Conservation (phyloP, 73 alveolate species). For the Symbiodinium pilosum region DNA sequence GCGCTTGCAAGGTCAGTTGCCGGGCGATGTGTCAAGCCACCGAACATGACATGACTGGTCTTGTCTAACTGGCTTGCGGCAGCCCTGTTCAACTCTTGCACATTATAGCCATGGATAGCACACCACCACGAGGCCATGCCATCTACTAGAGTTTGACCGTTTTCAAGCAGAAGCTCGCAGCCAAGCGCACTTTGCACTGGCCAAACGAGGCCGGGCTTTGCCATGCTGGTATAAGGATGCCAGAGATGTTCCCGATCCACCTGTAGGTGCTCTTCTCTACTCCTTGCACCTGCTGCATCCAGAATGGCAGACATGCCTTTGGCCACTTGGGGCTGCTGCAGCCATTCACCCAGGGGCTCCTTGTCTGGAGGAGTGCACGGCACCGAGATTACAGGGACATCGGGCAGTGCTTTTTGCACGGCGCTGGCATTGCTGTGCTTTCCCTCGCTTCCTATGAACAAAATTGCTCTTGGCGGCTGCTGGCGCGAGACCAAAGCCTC, state of each 20-base stretch:
- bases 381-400: constrained; percentile 14
- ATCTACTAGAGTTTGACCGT: constrained; percentile 50
- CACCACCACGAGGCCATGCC: constrained; percentile 95
- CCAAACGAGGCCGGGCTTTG: constrained; percentile 72
- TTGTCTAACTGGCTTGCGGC: constrained; percentile 33
- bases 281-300: background rate
- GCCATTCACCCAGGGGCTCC: constrained; percentile 39
- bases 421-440: constrained; percentile 47
- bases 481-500: constrained; percentile 28
- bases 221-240: constrained; percentile 55
- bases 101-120: constrained; percentile 86
- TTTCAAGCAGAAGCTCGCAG: constrained; percentile 23
- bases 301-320: constrained; percentile 2
- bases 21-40: constrained; percentile 76
- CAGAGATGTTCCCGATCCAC: constrained; percentile 54
- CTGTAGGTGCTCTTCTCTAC: background rate
- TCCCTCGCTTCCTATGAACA: constrained; percentile 19
- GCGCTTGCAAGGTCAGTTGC: constrained; percentile 32
- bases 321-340: background rate
- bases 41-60: constrained; percentile 75
- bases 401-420: constrained; percentile 30
- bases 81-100: constrained; percentile 68
- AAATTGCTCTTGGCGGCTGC: constrained; percentile 22
- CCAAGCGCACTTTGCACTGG: constrained; percentile 38
- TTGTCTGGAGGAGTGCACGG: background rate